Evolutionary conservation across 2,329 filamentous ascomycete genomes (phyloP).

Genomic region (Amauroascus verrucosus): DNA sequence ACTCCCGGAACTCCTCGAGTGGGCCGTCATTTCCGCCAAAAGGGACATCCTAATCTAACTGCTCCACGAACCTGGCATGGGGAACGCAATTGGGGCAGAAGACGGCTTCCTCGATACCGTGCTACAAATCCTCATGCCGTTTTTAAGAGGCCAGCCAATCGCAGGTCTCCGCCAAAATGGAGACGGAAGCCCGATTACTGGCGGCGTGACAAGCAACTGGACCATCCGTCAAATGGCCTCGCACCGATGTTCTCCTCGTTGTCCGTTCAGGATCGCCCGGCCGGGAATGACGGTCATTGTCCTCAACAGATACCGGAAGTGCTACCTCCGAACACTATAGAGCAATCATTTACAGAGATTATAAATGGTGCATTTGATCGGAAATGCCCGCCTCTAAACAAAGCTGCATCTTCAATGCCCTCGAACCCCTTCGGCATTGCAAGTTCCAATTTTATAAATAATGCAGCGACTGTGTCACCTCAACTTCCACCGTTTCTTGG

Average conservation of each 20-base stretch:
- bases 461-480: not conserved
- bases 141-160: not conserved
- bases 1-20: constrained; percentile 2
- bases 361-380: constrained; percentile 13
- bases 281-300: not conserved
- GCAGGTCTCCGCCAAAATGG: not conserved
- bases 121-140: not conserved
- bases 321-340: constrained; percentile 10
- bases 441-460: not conserved
- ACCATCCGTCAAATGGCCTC: not conserved
- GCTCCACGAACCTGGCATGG: constrained; percentile 8
- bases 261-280: not conserved
- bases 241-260: constrained; percentile 8
- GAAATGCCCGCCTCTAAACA: not conserved
- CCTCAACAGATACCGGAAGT: constrained; percentile 2
- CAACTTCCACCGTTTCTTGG: not conserved
- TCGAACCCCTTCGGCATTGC: not conserved
- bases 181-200: not conserved
- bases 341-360: constrained; percentile 14
- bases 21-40: not conserved
- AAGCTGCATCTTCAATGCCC: not conserved
- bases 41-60: not conserved
- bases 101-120: not conserved
- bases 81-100: not conserved
- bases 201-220: not conserved